Evolutionary conservation across 2,329 filamentous ascomycete genomes (phyloP), one percentile per base, ranked within the genome.

Genomic region (Didymosphaeria variabile): DNA sequence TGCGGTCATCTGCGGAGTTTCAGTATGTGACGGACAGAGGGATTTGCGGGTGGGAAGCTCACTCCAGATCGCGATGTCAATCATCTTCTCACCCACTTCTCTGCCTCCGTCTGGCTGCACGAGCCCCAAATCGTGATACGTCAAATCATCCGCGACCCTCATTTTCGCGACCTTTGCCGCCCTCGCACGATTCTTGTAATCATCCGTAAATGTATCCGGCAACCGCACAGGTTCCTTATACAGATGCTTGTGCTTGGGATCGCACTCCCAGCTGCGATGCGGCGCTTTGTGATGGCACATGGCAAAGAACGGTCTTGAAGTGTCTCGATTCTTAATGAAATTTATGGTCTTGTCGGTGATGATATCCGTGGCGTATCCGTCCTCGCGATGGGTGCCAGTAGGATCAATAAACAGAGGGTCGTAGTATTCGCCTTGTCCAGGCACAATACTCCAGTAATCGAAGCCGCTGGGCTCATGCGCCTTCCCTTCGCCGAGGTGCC

Each of bases 251-350:
- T 86, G 82, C 62, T 83, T 83, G 6, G 76, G 65, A 59, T 86
- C 75, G 56, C 75, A 84, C 64, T 86, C 83, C 84, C 84, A 86
- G 15, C 77, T 80, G 3, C 83, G 77, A 63, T 86, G 84, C 0
- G 84, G 84, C 0, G 84, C 84, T 64, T 86, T 86, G 68, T 86
- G 84, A 63, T 86, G 84, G 66, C 83, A 86, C 84, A 86, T 86
- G 46, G 85, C 65, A 66, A 85, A 86, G 70, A 86, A 86, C 0
- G 83, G 83, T 58, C 75, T 75, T 1, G 58, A 45, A 5, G 60
- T 63, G 44, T 76, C 73, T 8, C 75, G 72, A 21, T 67, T 5
- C 32, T 57, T 59, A 31, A 66, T 61, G 17, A 55, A 66, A n/a
- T 63, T 59, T 1, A 86, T 62, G 26, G 75, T 80, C 69, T 84